These are phyloP conservation scores for Glycine latifolia DNA, from an alignment of 306 rosid genomes.

Conservation along the genomic window DNA sequence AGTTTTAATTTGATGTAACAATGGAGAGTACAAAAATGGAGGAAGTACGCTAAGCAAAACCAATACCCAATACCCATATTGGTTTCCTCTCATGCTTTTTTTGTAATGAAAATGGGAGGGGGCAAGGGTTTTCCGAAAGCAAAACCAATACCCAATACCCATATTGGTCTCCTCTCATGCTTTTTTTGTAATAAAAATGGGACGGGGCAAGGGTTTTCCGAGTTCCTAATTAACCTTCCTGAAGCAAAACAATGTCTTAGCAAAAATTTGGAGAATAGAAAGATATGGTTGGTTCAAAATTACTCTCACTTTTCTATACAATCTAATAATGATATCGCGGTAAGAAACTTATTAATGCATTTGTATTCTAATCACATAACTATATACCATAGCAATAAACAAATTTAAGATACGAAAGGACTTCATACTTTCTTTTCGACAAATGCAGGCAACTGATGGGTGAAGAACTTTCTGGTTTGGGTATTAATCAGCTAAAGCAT, in stretches of 20 bases:
- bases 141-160: neutral
- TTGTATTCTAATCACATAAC: neutral
- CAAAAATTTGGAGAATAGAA: neutral
- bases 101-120: neutral
- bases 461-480: slow-evolving; percentile 73
- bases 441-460: slow-evolving; percentile 83
- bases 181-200: neutral
- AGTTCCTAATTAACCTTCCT: neutral
- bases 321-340: neutral
- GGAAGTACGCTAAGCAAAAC: neutral
- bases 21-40: too few species aligned
- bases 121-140: neutral
- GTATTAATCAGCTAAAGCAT: slow-evolving; percentile 64
- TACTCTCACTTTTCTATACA: neutral
- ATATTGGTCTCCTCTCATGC: neutral
- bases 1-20: too few species aligned
- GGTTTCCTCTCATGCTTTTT: neutral
- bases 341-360: neutral
- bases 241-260: neutral
- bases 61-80: neutral
- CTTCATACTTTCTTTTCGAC: neutral
- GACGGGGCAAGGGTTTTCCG: neutral
- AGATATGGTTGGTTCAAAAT: neutral
- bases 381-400: neutral
- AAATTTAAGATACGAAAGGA: slow-evolving; percentile 5